Base-by-base conservation (phyloP, 1,139 yeast species). In the Nakaseomyces glabratus region DNA sequence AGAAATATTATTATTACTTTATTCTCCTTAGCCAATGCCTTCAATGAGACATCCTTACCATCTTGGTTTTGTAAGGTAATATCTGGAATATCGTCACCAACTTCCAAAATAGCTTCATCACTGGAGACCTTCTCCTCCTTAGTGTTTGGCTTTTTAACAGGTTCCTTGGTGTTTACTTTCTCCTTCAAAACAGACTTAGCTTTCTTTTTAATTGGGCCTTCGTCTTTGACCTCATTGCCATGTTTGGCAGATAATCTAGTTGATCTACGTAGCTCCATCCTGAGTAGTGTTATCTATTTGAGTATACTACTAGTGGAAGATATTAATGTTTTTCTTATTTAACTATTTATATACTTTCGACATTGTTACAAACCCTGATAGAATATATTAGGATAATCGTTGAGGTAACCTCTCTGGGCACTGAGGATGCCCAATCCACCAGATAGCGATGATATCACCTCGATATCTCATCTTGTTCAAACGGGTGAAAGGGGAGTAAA, bases 1-100 rank as follows among this genome's bases (percentile, higher is more conserved):
- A 95, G 73, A 56, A 81, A 81, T 28, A 81, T 70, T 34, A 82
- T 69, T 48, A 79, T 61, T 33, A 71, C 66, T 39, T 69, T 69
- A 30, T 72, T 60, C 9, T 66, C 58, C 13, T 59, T 47, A 6
- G 77, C 73, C 12, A 69, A 62, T 12, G 71, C 65, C 18, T 49
- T 55, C 46, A 82, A 61, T 23, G 69, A 61, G 31, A 86, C 66
- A 14, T 66, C 68, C 25, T 72, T 61, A n/a, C 66, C 82, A 41
- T 80, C 79, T 57, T 86, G 88, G 52, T 82, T 76, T 39, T 65
- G 51, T 25, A 88, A 62, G 0, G 65, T 64, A 35, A 82, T 37
- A 28, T 71, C 76, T 4, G 95, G 96, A 33, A 86, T 68, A 13
- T 57, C 55, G 52, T 79, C 94, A 9, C 51, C 52, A 10, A 72